Base-by-base conservation (phyloP, 345 rosid species). In the Moricandia arvensis region DNA sequence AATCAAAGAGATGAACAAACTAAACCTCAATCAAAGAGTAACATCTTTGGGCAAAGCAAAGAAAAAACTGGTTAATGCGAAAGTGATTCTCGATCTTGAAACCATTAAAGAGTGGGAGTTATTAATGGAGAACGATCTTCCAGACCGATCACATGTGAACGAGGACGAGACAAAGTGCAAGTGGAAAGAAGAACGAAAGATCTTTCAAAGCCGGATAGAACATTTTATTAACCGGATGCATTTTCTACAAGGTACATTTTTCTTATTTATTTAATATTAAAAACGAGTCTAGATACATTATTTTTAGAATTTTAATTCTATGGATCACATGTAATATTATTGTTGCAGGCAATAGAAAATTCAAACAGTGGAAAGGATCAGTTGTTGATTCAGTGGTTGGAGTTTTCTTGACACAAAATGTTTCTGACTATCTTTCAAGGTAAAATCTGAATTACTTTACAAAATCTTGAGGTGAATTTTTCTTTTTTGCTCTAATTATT, bases 321-420 rank as follows among this genome's bases (percentile, higher is more conserved):
- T 8, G 33, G 3, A 47, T 13, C 7, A 58, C 5, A 58, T 12
- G 1, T 60, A n/a, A n/a, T n/a, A n/a, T n/a, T n/a, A n/a, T n/a
- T n/a, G n/a, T n/a, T n/a, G n/a, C 66, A 89, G 97, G 90, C 1
- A 69, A 89, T 72, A 85, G 91, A 61, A 66, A 78, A 1, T 89
- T 89, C 64, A 85, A 58, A 26, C 78, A 68, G 16, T 91, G 95
- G 95, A 83, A 83, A 74, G 90, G 89, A 33, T 89, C 97, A 0
- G 91, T 91, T 26, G 74, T 87, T 43, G 93, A 91, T 64, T 91
- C 93, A 4, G 82, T 85, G 5, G 73, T 89, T 61, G 95, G 97
- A 77, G 93, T 89, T 35, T 83, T 75, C 29, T 67, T 89, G 53
- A 91, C 95, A 18, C 91, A 91, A 13, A 91, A 89, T 76, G 90